Base-by-base conservation (phyloP, 2,329 filamentous ascomycete species). In the Alternaria consortialis region DNA sequence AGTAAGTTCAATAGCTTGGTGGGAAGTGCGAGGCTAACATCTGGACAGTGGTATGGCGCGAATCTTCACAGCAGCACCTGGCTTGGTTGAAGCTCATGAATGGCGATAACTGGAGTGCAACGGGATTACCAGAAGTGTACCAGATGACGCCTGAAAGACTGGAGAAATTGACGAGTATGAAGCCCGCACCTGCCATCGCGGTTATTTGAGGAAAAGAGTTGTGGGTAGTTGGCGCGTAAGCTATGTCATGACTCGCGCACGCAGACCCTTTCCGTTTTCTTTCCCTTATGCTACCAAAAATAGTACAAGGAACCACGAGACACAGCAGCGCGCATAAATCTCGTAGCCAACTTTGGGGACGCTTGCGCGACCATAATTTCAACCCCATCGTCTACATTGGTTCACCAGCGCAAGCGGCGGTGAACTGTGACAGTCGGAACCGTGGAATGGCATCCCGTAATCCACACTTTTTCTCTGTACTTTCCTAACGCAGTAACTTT, bases 21-120 rank as follows among this genome's bases (percentile, higher is more conserved):
- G 5, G 12, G 23, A 39, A 11, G 9, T 52, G 48, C 40, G 15
- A 54, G 37, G 52, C 66, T 34, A 29, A 48, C 12, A 43, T 23
- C 4, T 15, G 7, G 23, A 54, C 40, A 74, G 70, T 64, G 68
- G 72, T 3, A 73, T 74, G 71, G 69, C 64, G 40, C 66, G 70
- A 2, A 71, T 64, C 5, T 74, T 75, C 52, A 74, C 70, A 25
- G 71, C 68, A 25, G 69, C 71, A n/a, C 72, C 70, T 15, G 70
- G 64, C 4, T 46, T 73, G 5, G 68, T 74, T 74, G 13, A 70
- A 68, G 34, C 53, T 71, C 11, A 72, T 72, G 64, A 68, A 69
- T 27, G 69, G 64, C 0, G 57, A 67, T 23, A 9, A 58, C 7
- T 74, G 71, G 69, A 32, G 32, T 8, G 64, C 42, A 15, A 70